Conservation (phyloP, 208 protist species). For the Vickermania spadyakhi region DNA sequence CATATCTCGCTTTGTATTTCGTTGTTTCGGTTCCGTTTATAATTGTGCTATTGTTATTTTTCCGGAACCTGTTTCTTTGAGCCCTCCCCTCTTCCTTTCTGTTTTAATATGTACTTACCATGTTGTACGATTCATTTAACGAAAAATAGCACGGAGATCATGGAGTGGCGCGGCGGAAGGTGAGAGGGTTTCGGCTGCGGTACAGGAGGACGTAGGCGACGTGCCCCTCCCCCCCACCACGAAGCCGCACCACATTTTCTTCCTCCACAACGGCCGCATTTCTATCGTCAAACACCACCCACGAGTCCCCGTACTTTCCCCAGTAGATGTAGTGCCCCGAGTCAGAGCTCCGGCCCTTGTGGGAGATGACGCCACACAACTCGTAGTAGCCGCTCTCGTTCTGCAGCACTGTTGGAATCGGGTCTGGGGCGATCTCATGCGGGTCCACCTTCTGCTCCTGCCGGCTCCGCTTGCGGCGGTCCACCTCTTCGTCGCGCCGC, state of each 20-base stretch:
- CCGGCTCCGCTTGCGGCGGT: constrained; percentile 22
- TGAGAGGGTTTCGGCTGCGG: constrained; percentile 48
- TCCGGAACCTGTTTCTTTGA: too few relatives aligned
- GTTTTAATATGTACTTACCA: too few relatives aligned
- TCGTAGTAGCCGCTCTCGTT: constrained; percentile 83
- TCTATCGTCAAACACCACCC: constrained; percentile 73
- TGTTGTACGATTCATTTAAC: too few relatives aligned
- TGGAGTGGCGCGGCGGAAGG: constrained; percentile 31
- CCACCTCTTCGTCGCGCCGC: constrained; percentile 50
- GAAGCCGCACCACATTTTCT: constrained; percentile 68
- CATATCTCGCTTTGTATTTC: too few relatives aligned
- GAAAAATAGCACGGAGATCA: too few relatives aligned
- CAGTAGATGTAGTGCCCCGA: constrained; percentile 90
- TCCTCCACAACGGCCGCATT: constrained; percentile 54
- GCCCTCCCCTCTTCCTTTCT: too few relatives aligned
- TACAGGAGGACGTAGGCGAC: constrained; percentile 83
- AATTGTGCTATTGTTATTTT: too few relatives aligned
- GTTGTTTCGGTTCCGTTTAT: too few relatives aligned
- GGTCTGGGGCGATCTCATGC: constrained; percentile 7
- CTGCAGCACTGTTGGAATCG: constrained; percentile 13
- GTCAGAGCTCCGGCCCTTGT: constrained; percentile 86
- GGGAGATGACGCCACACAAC: constrained; percentile 84
- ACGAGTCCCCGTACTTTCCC: constrained; percentile 58
- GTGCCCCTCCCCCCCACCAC: constrained; percentile 68
- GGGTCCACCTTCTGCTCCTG: constrained; percentile 8